A percentile compares a stretch with the other conserved stretches of the same genome.
Conservation (phyloP, 169 alveolate genomes). For the Perkinsus olseni region DNA sequence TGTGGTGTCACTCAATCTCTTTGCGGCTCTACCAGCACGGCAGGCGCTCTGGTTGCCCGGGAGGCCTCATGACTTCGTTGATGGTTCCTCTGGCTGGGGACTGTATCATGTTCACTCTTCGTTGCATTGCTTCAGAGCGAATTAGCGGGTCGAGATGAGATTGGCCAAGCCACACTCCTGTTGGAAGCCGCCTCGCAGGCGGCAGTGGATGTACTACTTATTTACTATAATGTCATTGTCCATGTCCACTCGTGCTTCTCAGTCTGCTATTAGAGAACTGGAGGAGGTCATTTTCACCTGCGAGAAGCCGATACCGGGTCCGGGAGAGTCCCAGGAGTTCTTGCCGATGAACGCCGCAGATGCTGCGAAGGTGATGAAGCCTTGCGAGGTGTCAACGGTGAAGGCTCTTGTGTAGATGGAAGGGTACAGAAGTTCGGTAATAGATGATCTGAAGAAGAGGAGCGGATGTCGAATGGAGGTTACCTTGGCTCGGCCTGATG, state of each 20-base stretch:
- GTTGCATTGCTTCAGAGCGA: background rate
- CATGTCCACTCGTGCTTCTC: background rate
- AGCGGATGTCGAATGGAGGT: background rate
- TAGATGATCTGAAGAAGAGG: background rate
- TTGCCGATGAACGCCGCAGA: background rate
- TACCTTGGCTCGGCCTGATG: background rate
- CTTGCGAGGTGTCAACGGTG: background rate
- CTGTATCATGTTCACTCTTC: too few relatives aligned
- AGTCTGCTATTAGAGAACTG: background rate
- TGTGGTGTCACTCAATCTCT: background rate
- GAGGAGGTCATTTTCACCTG: background rate
- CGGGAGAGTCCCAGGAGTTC: background rate
- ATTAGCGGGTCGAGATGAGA: background rate
- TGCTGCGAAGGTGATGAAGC: background rate
- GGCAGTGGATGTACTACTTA: background rate
- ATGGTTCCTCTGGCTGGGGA: too few relatives aligned
- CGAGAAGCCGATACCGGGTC: background rate
- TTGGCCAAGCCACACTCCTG: background rate
- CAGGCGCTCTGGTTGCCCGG: too few relatives aligned
- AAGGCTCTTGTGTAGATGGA: background rate
- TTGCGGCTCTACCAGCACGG: too few relatives aligned
- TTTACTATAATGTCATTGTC: background rate
- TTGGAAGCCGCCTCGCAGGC: background rate
- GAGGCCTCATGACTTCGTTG: too few relatives aligned
- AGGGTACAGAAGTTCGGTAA: background rate